phyloP scores from a whole-genome alignment of 2,329 filamentous ascomycete species.

The Ceratocystis destructans region DNA sequence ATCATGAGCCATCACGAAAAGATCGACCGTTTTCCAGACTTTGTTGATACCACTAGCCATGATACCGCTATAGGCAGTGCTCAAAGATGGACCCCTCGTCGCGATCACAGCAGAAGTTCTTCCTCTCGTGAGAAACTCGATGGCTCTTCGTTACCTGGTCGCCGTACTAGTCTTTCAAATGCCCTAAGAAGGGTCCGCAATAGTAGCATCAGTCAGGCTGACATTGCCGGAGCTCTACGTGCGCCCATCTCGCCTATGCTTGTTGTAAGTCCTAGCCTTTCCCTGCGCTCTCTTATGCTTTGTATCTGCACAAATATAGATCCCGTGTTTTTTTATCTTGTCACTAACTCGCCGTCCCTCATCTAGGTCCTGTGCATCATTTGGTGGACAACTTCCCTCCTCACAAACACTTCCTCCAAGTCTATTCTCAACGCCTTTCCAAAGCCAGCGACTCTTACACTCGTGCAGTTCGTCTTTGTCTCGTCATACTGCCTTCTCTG shows the following conservation, averaged over 20 bases:
- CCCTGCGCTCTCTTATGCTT: background rate
- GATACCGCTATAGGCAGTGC: slow-evolving; percentile 12
- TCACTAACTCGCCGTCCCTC: background rate
- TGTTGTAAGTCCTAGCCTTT: slow-evolving; percentile 46
- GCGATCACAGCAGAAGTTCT: slow-evolving; percentile 23
- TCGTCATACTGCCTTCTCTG: slow-evolving; percentile 73
- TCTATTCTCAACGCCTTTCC: slow-evolving; percentile 85
- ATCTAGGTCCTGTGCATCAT: slow-evolving; percentile 64
- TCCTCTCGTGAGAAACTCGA: slow-evolving; percentile 19
- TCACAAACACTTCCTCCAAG: slow-evolving; percentile 97
- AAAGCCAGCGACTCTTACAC: slow-evolving; percentile 79
- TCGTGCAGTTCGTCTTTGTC: slow-evolving; percentile 89
- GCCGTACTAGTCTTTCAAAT: slow-evolving; percentile 34
- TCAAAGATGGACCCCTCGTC: slow-evolving; percentile 13
- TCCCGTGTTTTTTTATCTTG: background rate
- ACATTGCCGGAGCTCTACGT: slow-evolving; percentile 79
- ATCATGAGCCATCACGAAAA: slow-evolving; percentile 23
- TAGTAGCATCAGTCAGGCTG: slow-evolving; percentile 81
- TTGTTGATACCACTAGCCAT: slow-evolving; percentile 29
- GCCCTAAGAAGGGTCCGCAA: slow-evolving; percentile 75
- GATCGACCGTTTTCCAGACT: slow-evolving; percentile 46
- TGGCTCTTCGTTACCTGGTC: slow-evolving; percentile 2
- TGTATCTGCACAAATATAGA: background rate
- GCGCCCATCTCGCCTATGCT: slow-evolving; percentile 81
- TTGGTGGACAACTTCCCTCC: slow-evolving; percentile 90